Conservation (phyloP, 1,139 yeast species). For the Pichia sp. region DNA sequence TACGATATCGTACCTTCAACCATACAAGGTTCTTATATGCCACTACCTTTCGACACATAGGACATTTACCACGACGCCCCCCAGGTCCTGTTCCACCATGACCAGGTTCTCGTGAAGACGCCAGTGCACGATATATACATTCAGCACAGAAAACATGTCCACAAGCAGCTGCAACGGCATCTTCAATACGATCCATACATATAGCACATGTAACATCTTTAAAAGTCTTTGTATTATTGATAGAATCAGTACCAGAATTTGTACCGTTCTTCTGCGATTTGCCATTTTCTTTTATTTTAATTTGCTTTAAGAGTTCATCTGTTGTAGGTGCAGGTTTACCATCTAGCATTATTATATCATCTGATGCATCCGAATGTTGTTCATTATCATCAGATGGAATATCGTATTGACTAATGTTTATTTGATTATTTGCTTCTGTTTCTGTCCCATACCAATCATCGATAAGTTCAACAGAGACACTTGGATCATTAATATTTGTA, state of each 20-base stretch:
- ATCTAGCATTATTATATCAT: conserved; percentile 23
- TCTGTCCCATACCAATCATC: conserved; percentile 6
- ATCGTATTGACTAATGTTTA: background rate
- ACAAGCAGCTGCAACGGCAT: conserved; percentile 44
- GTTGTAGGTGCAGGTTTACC: conserved; percentile 12
- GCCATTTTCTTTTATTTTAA: background rate
- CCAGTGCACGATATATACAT: conserved; percentile 44
- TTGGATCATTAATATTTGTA: background rate
- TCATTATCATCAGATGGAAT: conserved; percentile 16
- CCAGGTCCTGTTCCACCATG: conserved; percentile 28
- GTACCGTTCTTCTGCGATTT: too few relatives aligned
- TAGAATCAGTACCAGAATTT: too few relatives aligned
- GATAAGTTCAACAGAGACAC: conserved; percentile 8
- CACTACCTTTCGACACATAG: conserved; percentile 41
- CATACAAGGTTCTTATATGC: conserved; percentile 31
- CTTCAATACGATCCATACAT: conserved; percentile 45
- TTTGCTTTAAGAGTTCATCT: conserved; percentile 2
- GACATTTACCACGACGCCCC: conserved; percentile 30
- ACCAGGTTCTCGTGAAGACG: conserved; percentile 19
- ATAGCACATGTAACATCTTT: conserved; percentile 42
- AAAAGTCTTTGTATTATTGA: conserved; percentile 16
- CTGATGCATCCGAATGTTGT: background rate
- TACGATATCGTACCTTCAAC: conserved; percentile 18
- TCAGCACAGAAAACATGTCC: conserved; percentile 50
- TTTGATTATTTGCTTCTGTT: too few relatives aligned